Conservation (phyloP, 164 flowering plant species). For the Cinnamomum chago region DNA sequence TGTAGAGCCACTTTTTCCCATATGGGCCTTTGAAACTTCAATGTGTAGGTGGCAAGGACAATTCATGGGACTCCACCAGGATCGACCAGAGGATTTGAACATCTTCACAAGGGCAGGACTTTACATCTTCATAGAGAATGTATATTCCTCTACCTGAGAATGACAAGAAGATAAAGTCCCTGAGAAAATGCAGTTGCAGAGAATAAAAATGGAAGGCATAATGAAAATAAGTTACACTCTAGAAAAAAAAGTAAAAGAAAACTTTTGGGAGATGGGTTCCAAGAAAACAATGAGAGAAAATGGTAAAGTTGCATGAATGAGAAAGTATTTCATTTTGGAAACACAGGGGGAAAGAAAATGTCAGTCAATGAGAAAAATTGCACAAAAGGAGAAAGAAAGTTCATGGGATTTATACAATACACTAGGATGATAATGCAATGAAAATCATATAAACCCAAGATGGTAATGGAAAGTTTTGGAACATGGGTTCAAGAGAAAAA, state of each 20-base stretch:
- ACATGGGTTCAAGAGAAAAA: no score
- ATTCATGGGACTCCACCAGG: slow-evolving; percentile 73
- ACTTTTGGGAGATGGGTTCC: not conserved
- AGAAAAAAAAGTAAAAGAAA: no score
- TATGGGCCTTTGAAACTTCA: slow-evolving; percentile 18
- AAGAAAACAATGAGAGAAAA: not conserved
- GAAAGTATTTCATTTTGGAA: not conserved
- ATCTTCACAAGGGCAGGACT: slow-evolving; percentile 94
- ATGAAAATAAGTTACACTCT: not conserved
- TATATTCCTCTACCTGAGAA: slow-evolving; percentile 88
- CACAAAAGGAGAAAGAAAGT: no score
- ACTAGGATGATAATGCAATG: no score
- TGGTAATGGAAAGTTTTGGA: no score
- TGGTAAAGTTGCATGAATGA: not conserved
- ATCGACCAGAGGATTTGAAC: slow-evolving; percentile 96
- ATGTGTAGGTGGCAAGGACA: slow-evolving; percentile 39
- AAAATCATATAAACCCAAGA: no score
- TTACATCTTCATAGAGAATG: slow-evolving; percentile 90
- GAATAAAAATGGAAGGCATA: not conserved
- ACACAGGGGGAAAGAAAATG: not conserved
- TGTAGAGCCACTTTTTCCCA: not conserved
- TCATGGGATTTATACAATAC: no score
- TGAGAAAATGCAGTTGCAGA: not conserved
- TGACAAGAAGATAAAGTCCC: not conserved
- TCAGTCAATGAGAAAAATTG: no score